Evolutionary conservation across 805 yeast genomes (phyloP).

Genomic region (Blastobotrys chiropterorum): DNA sequence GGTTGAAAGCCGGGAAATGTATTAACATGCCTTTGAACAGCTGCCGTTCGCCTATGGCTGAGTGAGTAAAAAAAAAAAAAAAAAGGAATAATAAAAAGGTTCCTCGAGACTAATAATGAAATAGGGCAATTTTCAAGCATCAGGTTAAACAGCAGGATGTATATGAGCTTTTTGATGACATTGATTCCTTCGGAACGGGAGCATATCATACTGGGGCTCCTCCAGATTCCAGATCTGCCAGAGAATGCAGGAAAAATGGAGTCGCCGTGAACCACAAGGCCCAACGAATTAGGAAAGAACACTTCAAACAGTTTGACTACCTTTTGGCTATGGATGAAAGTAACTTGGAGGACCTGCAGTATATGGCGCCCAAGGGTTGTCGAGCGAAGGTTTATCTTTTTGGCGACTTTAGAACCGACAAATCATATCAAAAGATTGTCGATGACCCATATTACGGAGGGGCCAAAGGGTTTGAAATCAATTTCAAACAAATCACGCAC

Average conservation of each 20-base stretch:
- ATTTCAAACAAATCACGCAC: conserved; percentile 66
- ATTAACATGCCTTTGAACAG: too few relatives aligned
- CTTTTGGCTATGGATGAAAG: conserved; percentile 51
- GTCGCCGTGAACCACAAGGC: conserved; percentile 72
- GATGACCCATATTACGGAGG: conserved; percentile 96
- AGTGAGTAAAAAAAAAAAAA: conserved; percentile 30
- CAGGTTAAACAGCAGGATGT: conserved; percentile 48
- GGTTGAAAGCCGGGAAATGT: neutral
- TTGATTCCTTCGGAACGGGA: conserved; percentile 88
- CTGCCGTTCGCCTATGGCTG: conserved; percentile 98
- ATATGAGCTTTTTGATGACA: conserved; percentile 39
- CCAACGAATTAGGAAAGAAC: conserved; percentile 73
- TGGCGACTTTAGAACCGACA: conserved; percentile 71
- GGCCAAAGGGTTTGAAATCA: conserved; percentile 68
- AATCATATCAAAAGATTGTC: conserved; percentile 49
- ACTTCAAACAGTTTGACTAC: conserved; percentile 48
- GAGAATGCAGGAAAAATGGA: conserved; percentile 61
- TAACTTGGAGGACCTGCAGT: conserved; percentile 39
- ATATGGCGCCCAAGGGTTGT: conserved; percentile 36
- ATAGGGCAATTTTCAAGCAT: conserved; percentile 65
- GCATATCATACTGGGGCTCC: conserved; percentile 76
- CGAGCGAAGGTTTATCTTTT: conserved; percentile 40
- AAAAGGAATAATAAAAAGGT: neutral
- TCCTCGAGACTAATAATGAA: conserved; percentile 6
- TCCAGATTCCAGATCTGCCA: conserved; percentile 71